These are phyloP conservation scores for Aquilaria agallochum DNA, from an alignment of 441 rosid genomes.

Conservation along the genomic window DNA sequence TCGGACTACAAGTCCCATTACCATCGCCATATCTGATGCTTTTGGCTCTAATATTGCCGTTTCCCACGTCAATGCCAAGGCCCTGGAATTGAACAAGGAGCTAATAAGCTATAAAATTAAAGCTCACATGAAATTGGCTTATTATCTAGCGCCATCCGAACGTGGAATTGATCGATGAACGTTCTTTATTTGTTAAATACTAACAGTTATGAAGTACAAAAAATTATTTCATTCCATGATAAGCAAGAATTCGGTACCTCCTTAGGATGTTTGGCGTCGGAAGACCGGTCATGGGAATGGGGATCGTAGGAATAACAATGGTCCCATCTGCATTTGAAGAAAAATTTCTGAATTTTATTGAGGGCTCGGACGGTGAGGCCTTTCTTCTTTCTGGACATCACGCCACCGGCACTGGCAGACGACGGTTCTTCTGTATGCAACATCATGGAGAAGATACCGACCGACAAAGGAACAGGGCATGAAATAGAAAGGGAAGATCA, in stretches of 20 bases:
- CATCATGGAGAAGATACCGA: slow-evolving; percentile 24
- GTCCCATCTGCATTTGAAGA: slow-evolving; percentile 20
- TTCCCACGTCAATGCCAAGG: slow-evolving; percentile 13
- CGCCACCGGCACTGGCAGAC: too few relatives aligned
- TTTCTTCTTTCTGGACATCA: slow-evolving; percentile 16
- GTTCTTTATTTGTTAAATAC: too few relatives aligned
- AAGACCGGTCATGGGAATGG: slow-evolving; percentile 8
- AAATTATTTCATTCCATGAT: background rate
- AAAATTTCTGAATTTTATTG: slow-evolving; percentile 25
- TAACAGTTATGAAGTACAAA: background rate
- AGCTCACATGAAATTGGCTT: background rate
- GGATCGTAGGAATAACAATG: slow-evolving; percentile 8
- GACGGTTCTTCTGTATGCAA: slow-evolving; percentile 20
- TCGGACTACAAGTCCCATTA: slow-evolving; percentile 9
- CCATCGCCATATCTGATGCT: slow-evolving; percentile 26
- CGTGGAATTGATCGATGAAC: too few relatives aligned
- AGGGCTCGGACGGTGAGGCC: slow-evolving; percentile 26
- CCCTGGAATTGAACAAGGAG: slow-evolving; percentile 9
- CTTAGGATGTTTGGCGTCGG: slow-evolving; percentile 9
- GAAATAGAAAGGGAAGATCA: background rate
- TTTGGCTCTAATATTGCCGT: slow-evolving; percentile 27
- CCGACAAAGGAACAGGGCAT: slow-evolving; percentile 7
- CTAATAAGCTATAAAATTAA: too few relatives aligned
- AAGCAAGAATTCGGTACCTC: background rate
- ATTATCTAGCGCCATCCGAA: too few relatives aligned